Percentiles rank a stretch among this genome's conserved stretches.
phyloP scores from a whole-genome alignment of 768 basidiomycete species.

The Trametes villosa region DNA sequence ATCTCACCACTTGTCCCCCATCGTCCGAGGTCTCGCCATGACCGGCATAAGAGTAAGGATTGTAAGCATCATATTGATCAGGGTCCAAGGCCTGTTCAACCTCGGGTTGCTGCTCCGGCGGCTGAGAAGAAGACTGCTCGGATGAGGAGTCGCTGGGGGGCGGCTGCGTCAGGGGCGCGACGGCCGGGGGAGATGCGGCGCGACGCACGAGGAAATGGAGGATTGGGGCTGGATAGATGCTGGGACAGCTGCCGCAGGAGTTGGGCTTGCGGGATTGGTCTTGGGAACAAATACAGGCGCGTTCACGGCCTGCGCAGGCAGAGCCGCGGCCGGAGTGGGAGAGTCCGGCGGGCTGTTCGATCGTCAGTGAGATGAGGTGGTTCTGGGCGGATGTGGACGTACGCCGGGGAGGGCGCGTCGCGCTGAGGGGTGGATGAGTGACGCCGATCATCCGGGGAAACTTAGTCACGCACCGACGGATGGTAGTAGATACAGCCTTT shows the following conservation, averaged over 20 bases:
- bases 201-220: slow-evolving; percentile 17
- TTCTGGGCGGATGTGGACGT: slow-evolving; percentile 13
- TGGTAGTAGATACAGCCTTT: slow-evolving; percentile 87
- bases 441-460: slow-evolving; percentile 5
- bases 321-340: slow-evolving; percentile 42
- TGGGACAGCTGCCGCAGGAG: slow-evolving; percentile 19
- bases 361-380: slow-evolving; percentile 6
- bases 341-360: slow-evolving; percentile 49
- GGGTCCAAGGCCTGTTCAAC: slow-evolving; percentile 19
- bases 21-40: slow-evolving; percentile 27
- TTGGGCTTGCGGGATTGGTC: slow-evolving; percentile 26
- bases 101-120: slow-evolving; percentile 25
- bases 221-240: slow-evolving; percentile 18
- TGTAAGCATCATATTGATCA: slow-evolving; percentile 37
- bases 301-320: slow-evolving; percentile 72
- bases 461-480: slow-evolving; percentile 55
- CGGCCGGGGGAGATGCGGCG: background rate
- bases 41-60: slow-evolving; percentile 31
- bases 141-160: slow-evolving; percentile 20
- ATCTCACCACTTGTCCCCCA: slow-evolving; percentile 41
- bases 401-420: slow-evolving; percentile 35
- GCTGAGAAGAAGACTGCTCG: slow-evolving; percentile 23
- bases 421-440: slow-evolving; percentile 22
- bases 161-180: background rate
- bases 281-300: slow-evolving; percentile 88